Conservation (phyloP, 805 yeast species). For the Kazachstania psychrophila region DNA sequence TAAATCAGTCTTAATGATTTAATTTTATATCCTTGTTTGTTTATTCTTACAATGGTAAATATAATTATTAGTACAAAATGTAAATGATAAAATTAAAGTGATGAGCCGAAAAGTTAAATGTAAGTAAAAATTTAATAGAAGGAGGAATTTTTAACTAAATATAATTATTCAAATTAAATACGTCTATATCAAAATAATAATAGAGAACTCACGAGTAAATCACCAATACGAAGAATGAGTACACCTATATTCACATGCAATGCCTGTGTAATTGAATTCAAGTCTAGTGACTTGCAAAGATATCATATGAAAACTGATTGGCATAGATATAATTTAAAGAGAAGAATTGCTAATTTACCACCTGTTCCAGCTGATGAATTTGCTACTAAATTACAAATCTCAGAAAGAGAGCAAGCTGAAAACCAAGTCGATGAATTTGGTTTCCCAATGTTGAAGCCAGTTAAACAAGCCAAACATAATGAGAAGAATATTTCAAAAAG, state of each 20-base stretch:
- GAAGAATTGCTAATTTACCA: constrained; percentile 79
- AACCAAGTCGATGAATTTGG: constrained; percentile 34
- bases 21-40: no score
- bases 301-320: constrained; percentile 95
- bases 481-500: not conserved
- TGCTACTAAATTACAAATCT: constrained; percentile 33
- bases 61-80: no score
- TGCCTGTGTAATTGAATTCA: constrained; percentile 76
- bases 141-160: no score
- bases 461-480: constrained; percentile 1
- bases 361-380: constrained; percentile 53
- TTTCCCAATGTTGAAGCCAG: constrained; percentile 29
- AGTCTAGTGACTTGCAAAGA: constrained; percentile 76
- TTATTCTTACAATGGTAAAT: no score
- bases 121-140: no score
- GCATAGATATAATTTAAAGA: constrained; percentile 92
- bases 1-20: no score
- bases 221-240: constrained; percentile 11
- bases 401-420: constrained; percentile 24
- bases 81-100: no score
- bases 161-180: no score
- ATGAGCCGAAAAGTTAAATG: no score
- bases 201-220: not conserved
- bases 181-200: no score
- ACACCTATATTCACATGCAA: constrained; percentile 59